Conservation (phyloP, 345 rosid genomes). For the Gossypium herbaceum region DNA sequence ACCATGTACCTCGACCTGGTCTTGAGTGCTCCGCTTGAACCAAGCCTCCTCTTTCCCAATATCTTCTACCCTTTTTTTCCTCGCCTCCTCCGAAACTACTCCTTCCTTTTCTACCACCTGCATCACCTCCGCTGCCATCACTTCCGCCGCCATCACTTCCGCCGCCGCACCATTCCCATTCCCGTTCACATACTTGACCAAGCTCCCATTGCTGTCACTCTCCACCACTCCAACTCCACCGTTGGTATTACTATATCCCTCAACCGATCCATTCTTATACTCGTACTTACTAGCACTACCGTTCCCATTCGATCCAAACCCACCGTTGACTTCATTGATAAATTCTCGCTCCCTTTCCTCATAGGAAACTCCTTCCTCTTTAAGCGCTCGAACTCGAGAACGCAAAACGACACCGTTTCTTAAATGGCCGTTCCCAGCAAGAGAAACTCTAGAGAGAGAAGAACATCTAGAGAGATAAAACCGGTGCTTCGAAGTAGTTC, state of each 20-base stretch:
- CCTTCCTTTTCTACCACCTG: conserved; percentile 19
- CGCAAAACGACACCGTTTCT: conserved; percentile 17
- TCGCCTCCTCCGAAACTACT: conserved; percentile 46
- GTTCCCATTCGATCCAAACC: conserved; percentile 6
- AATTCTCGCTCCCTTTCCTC: conserved; percentile 14
- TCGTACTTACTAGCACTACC: conserved; percentile 7
- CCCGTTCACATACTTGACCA: conserved; percentile 61
- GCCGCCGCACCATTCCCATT: conserved; percentile 49
- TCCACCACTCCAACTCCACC: conserved; percentile 24
- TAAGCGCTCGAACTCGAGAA: conserved; percentile 39
- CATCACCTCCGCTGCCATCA: conserved; percentile 20
- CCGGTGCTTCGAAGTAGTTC: conserved; percentile 22
- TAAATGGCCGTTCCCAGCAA: conserved; percentile 15
- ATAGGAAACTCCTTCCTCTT: conserved; percentile 36
- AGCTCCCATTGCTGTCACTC: conserved; percentile 43
- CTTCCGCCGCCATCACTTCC: conserved; percentile 17
- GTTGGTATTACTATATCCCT: conserved; percentile 20
- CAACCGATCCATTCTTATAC: conserved; percentile 4
- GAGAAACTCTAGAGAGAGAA: conserved; percentile 27
- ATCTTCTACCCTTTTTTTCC: conserved; percentile 89
- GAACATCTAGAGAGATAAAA: conserved; percentile 20
- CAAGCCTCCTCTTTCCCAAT: conserved; percentile 96
- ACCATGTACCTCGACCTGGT: conserved; percentile 9
- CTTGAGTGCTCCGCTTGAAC: conserved; percentile 40
- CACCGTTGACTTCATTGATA: conserved; percentile 12